Evolutionary conservation across 1,139 yeast genomes (phyloP), one percentile per base, ranked within the genome.

Genomic region (Saccharomycopsis hybrid): DNA sequence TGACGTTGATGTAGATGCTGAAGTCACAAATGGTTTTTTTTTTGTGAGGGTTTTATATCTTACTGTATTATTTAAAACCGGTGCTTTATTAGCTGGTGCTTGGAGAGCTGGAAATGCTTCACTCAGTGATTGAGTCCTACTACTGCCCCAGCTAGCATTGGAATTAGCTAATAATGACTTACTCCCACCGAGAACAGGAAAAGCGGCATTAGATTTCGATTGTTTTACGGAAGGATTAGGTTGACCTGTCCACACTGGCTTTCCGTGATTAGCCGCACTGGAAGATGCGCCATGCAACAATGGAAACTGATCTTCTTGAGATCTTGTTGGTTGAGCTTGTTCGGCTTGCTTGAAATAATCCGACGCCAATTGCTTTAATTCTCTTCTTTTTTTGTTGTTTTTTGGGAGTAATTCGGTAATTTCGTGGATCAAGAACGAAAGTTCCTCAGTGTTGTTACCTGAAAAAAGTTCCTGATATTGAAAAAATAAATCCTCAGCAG

Each of bases 401-500:
- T 47, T 39, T 7, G 53, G 46, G 2, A 52, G n/a, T 5, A 48
- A 59, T 54, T 72, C 77, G 7, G 68, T 62, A 51, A 76, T 68
- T 55, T 78, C 84, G 32, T 69, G 70, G 8, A 79, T 54, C 44
- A 80, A 62, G 24, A 78, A 63, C 48, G 70, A 69, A 47, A 78
- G 57, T 39, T 78, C 82, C 32, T 67, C 50, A 2, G 53, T 52
- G 4, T 54, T 67, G 2, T 55, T 46, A 4, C 59, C 61, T 0
- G 68, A 58, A 59, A 88, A 87, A 24, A 89, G 60, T 2, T 67
- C 62, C 47, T 70, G 66, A 62, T 83, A 86, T n/a, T 70, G 66
- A 1, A 62, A 58, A 11, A 77, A 61, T 33, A 88, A 65, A 13
- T 76, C 80, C 3, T 62, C 57, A 0, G 84, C 82, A 7, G 72